phyloP scores from a whole-genome alignment of 2,329 filamentous ascomycete genomes.

The Anthostomella pinea region DNA sequence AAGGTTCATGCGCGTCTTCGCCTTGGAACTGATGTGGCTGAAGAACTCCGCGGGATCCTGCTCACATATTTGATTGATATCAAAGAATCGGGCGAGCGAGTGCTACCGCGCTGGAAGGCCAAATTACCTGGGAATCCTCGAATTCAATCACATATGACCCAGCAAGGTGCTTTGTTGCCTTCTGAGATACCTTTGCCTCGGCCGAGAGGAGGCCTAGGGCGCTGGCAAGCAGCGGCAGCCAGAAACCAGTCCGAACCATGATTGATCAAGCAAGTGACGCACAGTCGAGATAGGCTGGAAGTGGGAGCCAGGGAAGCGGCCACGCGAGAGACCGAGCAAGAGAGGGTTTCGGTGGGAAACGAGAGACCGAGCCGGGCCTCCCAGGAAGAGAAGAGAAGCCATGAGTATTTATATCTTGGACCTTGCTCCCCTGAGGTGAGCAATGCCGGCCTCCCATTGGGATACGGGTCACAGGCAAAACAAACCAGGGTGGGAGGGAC shows the following conservation, averaged over 20 bases:
- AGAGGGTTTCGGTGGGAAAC: constrained; percentile 6
- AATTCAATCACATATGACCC: constrained; percentile 55
- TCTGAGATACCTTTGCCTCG: constrained; percentile 18
- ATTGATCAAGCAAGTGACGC: constrained; percentile 6
- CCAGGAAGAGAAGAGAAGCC: constrained; percentile 3
- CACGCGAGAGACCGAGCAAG: constrained; percentile 1
- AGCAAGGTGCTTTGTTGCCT: constrained; percentile 34
- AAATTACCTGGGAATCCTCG: constrained; percentile 45
- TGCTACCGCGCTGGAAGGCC: background rate
- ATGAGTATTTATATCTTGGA: constrained; percentile 12
- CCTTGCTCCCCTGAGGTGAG: background rate
- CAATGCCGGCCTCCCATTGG: constrained; percentile 4
- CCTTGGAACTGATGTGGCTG: constrained; percentile 37
- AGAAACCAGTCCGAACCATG: constrained; percentile 27
- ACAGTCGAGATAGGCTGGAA: constrained; percentile 9
- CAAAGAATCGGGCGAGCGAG: too few relatives aligned
- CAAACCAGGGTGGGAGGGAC: too few relatives aligned
- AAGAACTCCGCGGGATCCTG: constrained; percentile 43
- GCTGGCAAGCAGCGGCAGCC: constrained; percentile 27
- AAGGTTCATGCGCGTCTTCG: constrained; percentile 45
- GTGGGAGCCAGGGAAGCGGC: constrained; percentile 7
- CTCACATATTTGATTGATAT: constrained; percentile 1
- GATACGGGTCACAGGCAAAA: too few relatives aligned
- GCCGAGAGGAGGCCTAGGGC: constrained; percentile 20
- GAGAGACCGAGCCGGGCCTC: constrained; percentile 1